These are phyloP conservation scores for Arachis monticola DNA, from an alignment of 331 rosid species.

Conservation along the genomic window DNA sequence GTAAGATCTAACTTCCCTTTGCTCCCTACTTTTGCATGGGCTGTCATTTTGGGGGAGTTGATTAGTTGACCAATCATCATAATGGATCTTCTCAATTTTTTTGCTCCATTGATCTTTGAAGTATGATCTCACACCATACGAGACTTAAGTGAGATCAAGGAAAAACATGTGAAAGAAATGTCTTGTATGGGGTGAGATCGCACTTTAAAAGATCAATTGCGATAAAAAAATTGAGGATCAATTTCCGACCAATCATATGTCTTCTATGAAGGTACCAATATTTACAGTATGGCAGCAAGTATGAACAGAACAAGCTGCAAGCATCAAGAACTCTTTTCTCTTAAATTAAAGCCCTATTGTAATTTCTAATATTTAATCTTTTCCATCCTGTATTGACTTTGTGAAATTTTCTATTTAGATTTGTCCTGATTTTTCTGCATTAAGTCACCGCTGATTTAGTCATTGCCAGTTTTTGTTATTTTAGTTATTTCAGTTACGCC, in stretches of 20 bases:
- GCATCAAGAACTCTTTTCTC: constrained; percentile 22
- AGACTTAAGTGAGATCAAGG: no score
- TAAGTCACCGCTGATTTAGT: constrained; percentile 12
- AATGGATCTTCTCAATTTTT: no score
- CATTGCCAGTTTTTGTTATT: constrained; percentile 17
- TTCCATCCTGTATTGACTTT: constrained; percentile 8
- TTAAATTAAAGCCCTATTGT: constrained; percentile 27
- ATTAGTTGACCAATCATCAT: constrained; percentile 19
- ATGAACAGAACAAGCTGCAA: constrained; percentile 16
- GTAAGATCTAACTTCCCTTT: constrained; percentile 56
- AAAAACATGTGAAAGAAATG: no score
- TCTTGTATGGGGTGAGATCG: no score
- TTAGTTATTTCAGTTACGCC: not conserved
- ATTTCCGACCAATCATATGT: constrained; percentile 14
- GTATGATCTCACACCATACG: no score
- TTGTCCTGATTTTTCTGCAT: constrained; percentile 28
- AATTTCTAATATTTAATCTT: constrained; percentile 5
- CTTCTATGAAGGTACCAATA: constrained; percentile 20
- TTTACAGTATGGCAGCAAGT: not conserved
- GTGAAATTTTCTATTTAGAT: constrained; percentile 19
- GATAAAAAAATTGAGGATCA: no score
- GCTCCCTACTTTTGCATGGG: constrained; percentile 10
- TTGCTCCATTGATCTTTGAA: no score
- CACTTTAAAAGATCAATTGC: no score
- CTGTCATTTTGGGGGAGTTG: constrained; percentile 1